These are phyloP conservation scores for Xerocomellus intermedius DNA, from an alignment of 768 basidiomycete genomes.

Conservation along the genomic window DNA sequence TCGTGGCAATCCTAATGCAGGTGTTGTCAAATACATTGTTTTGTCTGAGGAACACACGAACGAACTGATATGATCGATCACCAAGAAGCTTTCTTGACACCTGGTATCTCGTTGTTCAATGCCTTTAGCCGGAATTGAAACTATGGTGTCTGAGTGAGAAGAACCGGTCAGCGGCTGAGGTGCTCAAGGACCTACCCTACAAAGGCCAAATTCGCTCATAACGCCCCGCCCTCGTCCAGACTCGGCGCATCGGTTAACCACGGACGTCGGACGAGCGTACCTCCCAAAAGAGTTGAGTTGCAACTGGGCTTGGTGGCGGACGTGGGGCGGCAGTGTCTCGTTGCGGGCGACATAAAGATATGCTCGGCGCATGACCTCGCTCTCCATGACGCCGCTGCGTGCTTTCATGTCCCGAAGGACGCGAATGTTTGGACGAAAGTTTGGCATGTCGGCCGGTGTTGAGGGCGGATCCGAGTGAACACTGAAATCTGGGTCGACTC, in stretches of 20 bases:
- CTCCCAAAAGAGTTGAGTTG: constrained; percentile 86
- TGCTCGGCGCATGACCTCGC: constrained; percentile 83
- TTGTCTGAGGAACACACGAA: background rate
- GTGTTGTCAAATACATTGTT: background rate
- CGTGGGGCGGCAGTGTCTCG: constrained; percentile 79
- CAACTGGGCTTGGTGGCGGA: constrained; percentile 92
- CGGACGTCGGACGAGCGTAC: constrained; percentile 80
- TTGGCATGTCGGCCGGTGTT: constrained; percentile 17
- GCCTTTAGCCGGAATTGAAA: constrained; percentile 91
- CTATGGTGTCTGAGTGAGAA: constrained; percentile 38
- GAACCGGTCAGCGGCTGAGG: background rate
- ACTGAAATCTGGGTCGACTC: background rate
- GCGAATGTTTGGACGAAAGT: constrained; percentile 41
- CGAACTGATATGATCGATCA: constrained; percentile 31
- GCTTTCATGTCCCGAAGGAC: constrained; percentile 80
- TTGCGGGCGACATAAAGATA: constrained; percentile 95
- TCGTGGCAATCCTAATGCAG: background rate
- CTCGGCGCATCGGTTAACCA: constrained; percentile 87
- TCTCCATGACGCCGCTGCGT: constrained; percentile 63
- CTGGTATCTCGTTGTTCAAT: constrained; percentile 75
- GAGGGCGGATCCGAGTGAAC: background rate
- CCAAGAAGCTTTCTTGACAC: constrained; percentile 93
- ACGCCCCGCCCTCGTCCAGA: constrained; percentile 86
- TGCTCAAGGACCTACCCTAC: constrained; percentile 51
- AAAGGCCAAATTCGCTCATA: constrained; percentile 85